Percentiles rank a stretch among this genome's conserved stretches.
These are phyloP conservation scores for Trichoderma hamatum DNA, from an alignment of 2,329 filamentous ascomycete species.

Conservation along the genomic window DNA sequence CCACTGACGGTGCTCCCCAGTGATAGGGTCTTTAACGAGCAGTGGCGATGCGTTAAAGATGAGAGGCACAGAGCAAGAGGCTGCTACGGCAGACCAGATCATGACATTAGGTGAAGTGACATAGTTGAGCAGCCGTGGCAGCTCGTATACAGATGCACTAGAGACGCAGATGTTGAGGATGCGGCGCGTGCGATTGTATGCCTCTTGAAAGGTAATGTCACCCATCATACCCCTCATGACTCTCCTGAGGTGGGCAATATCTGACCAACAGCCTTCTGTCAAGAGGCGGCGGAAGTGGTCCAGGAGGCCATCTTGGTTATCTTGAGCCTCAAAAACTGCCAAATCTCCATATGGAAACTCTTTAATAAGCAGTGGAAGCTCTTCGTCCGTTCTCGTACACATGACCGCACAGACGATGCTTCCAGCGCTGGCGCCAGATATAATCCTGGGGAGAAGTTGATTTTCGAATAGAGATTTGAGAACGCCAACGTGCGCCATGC, in stretches of 20 bases:
- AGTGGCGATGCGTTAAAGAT: slow-evolving; percentile 80
- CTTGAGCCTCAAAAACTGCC: slow-evolving; percentile 72
- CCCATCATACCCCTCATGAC: slow-evolving; percentile 83
- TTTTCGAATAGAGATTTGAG: slow-evolving; percentile 78
- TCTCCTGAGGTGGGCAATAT: slow-evolving; percentile 77
- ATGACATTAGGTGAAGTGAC: slow-evolving; percentile 91
- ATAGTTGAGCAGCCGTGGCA: slow-evolving; percentile 87
- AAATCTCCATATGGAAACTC: slow-evolving; percentile 80
- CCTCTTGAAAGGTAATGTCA: slow-evolving; percentile 92
- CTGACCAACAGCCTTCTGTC: slow-evolving; percentile 82
- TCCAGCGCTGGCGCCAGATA: slow-evolving; percentile 84
- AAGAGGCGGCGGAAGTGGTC: slow-evolving; percentile 72
- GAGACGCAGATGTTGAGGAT: slow-evolving; percentile 96
- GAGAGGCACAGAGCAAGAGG: slow-evolving; percentile 88
- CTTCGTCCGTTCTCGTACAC: slow-evolving; percentile 76
- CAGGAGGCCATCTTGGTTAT: slow-evolving; percentile 62
- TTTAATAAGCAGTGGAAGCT: slow-evolving; percentile 70
- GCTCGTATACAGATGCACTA: slow-evolving; percentile 81
- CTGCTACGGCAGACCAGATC: slow-evolving; percentile 95
- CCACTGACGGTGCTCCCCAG: slow-evolving; percentile 78
- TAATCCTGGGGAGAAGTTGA: slow-evolving; percentile 77
- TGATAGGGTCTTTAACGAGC: slow-evolving; percentile 81
- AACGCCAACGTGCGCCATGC: slow-evolving; percentile 90
- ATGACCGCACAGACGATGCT: slow-evolving; percentile 83
- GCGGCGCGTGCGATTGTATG: slow-evolving; percentile 89